phyloP scores from a whole-genome alignment of 2,329 filamentous ascomycete genomes.

The Hawksworthiomyces lignivorus region DNA sequence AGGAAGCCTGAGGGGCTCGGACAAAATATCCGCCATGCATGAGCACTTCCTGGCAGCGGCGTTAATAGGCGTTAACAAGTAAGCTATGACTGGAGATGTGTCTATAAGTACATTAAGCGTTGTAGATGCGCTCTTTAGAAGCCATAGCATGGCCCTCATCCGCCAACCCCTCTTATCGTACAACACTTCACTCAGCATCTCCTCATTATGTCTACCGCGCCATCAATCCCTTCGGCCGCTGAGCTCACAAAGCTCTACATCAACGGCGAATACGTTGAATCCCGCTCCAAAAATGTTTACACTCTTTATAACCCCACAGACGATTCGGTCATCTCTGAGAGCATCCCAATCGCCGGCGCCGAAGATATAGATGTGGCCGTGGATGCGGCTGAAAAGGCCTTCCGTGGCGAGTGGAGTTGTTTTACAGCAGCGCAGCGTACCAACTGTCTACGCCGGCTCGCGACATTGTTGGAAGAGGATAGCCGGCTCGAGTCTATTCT shows the following conservation, averaged over 20 bases:
- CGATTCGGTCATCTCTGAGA: neutral
- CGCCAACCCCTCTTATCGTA: too few species aligned
- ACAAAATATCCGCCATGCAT: too few species aligned
- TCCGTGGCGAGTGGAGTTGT: slow-evolving; percentile 28
- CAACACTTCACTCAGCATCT: neutral
- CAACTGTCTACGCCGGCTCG: neutral
- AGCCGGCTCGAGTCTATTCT: neutral
- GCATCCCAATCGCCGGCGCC: slow-evolving; percentile 4
- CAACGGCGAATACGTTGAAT: slow-evolving; percentile 10
- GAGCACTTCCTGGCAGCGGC: too few species aligned
- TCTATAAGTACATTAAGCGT: too few species aligned
- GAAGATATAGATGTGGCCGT: slow-evolving; percentile 8
- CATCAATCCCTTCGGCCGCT: neutral
- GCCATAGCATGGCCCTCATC: too few species aligned
- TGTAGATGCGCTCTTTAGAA: too few species aligned
- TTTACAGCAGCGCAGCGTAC: slow-evolving; percentile 4
- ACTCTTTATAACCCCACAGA: slow-evolving; percentile 7
- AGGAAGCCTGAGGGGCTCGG: too few species aligned
- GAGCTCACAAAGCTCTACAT: slow-evolving; percentile 11
- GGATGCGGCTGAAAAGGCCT: slow-evolving; percentile 4
- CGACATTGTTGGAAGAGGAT: neutral
- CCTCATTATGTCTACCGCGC: neutral
- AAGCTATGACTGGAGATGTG: too few species aligned
- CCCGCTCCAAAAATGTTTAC: neutral
- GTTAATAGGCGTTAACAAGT: too few species aligned